phyloP scores from a whole-genome alignment of 2,329 filamentous ascomycete genomes.

The Cyanodermella asteris region DNA sequence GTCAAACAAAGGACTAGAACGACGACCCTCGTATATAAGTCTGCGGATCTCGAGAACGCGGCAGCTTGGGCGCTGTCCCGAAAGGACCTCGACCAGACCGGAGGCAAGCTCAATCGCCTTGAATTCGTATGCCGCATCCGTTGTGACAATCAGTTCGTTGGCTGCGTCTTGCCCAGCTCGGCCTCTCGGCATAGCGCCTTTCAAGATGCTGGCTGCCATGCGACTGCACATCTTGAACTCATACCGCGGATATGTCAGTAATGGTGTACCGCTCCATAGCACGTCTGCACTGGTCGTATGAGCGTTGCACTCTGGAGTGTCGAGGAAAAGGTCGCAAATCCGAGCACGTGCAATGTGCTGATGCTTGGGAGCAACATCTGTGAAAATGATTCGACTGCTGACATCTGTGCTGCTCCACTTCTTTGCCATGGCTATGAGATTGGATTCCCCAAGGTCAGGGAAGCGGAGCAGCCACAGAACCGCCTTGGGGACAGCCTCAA shows the following conservation, averaged over 20 bases:
- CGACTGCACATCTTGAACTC: slow-evolving; percentile 97
- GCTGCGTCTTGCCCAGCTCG: slow-evolving; percentile 45
- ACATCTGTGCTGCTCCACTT: slow-evolving; percentile 72
- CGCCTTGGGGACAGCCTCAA: slow-evolving; percentile 64
- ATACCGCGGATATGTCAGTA: slow-evolving; percentile 77
- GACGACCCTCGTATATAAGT: slow-evolving; percentile 63
- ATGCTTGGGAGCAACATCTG: slow-evolving; percentile 86
- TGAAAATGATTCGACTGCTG: slow-evolving; percentile 74
- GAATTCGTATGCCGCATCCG: slow-evolving; percentile 68
- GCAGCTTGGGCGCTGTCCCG: slow-evolving; percentile 33
- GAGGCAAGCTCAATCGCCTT: slow-evolving; percentile 47
- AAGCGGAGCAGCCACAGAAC: slow-evolving; percentile 94
- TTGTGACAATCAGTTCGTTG: slow-evolving; percentile 51
- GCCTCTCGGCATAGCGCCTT: slow-evolving; percentile 59
- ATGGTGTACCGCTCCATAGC: slow-evolving; percentile 83
- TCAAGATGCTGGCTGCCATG: slow-evolving; percentile 89
- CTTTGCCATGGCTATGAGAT: slow-evolving; percentile 58
- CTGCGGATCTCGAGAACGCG: slow-evolving; percentile 58
- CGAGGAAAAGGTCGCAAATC: slow-evolving; percentile 83
- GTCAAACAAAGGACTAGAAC: slow-evolving; percentile 74
- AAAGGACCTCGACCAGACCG: slow-evolving; percentile 35
- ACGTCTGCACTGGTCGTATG: slow-evolving; percentile 95
- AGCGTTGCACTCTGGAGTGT: slow-evolving; percentile 94
- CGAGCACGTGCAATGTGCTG: slow-evolving; percentile 82
- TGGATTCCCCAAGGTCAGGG: slow-evolving; percentile 73